Percentiles rank a stretch among this genome's conserved stretches.
These are phyloP conservation scores for Stephanodiscus triporus DNA, from an alignment of 108 stramenopile species.

Conservation along the genomic window DNA sequence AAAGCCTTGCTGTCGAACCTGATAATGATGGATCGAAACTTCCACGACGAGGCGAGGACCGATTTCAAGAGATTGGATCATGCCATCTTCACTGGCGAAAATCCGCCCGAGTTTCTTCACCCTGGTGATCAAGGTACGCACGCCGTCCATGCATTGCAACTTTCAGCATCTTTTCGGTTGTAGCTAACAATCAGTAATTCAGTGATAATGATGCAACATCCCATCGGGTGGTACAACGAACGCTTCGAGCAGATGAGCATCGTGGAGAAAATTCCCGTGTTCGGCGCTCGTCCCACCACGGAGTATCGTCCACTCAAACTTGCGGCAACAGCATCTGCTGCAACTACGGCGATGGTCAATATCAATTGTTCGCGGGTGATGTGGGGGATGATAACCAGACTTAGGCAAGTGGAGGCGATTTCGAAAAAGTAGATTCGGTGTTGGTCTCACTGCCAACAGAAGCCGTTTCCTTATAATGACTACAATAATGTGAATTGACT, in stretches of 20 bases:
- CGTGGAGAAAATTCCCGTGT: conserved; percentile 40
- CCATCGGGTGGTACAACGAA: conserved; percentile 38
- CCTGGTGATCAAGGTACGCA: conserved; percentile 22
- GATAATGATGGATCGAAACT: conserved; percentile 38
- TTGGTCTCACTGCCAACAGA: conserved; percentile 9
- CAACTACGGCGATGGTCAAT: conserved; percentile 36
- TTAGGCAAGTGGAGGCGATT: conserved; percentile 41
- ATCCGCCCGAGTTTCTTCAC: conserved; percentile 26
- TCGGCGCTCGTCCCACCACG: conserved; percentile 6
- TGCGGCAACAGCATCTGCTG: conserved; percentile 49
- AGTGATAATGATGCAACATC: conserved; percentile 38
- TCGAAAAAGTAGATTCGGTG: conserved; percentile 6
- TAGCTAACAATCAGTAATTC: conserved; percentile 1
- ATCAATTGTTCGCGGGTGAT: conserved; percentile 29
- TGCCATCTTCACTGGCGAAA: conserved; percentile 37
- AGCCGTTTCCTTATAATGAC: not conserved
- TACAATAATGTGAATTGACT: not conserved
- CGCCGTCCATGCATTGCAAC: not conserved
- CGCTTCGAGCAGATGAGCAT: conserved; percentile 38
- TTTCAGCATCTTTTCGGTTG: not conserved
- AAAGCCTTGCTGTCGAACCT: conserved; percentile 20
- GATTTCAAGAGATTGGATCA: conserved; percentile 26
- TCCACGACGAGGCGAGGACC: conserved; percentile 9
- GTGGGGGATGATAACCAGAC: conserved; percentile 24
- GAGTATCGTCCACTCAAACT: conserved; percentile 26